Evolutionary conservation across 108 stramenopile species (phyloP).

Genomic region (Cylindrotheca fusiformis): DNA sequence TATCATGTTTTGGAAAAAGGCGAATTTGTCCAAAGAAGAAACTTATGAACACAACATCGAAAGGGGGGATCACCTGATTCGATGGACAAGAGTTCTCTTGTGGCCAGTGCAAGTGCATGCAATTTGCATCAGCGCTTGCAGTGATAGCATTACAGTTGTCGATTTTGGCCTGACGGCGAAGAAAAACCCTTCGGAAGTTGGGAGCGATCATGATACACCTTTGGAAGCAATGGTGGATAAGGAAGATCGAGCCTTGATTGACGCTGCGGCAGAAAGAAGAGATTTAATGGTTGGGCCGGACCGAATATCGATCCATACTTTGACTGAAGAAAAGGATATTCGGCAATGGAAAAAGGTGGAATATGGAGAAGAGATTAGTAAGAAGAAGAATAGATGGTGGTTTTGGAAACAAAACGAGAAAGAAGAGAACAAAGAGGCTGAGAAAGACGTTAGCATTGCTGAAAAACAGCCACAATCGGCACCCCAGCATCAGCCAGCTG

Average conservation of each 20-base stretch:
- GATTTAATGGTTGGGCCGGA: not conserved
- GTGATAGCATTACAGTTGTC: constrained; percentile 31
- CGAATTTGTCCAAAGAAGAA: no score
- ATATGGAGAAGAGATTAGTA: constrained; percentile 7
- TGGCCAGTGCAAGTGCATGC: constrained; percentile 64
- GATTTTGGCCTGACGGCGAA: constrained; percentile 49
- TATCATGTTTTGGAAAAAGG: no score
- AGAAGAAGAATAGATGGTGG: constrained; percentile 8
- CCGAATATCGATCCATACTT: constrained; percentile 10
- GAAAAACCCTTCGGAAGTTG: constrained; percentile 12
- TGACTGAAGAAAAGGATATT: constrained; percentile 12
- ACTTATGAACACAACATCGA: constrained; percentile 39
- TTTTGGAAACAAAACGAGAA: constrained; percentile 5
- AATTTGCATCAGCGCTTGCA: constrained; percentile 33
- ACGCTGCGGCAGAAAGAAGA: not conserved
- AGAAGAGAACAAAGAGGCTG: not conserved
- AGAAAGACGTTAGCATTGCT: not conserved
- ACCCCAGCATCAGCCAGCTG: not conserved
- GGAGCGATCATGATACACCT: constrained; percentile 7
- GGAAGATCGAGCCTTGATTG: not conserved
- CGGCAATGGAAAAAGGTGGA: constrained; percentile 24
- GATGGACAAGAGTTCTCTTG: constrained; percentile 48
- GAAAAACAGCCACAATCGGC: not conserved
- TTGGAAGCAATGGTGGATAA: constrained; percentile 1
- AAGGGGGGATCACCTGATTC: constrained; percentile 56